Percentiles rank a stretch among this genome's conserved stretches.
phyloP scores from a whole-genome alignment of 768 basidiomycete species.

The Xerocomellus intermedius region DNA sequence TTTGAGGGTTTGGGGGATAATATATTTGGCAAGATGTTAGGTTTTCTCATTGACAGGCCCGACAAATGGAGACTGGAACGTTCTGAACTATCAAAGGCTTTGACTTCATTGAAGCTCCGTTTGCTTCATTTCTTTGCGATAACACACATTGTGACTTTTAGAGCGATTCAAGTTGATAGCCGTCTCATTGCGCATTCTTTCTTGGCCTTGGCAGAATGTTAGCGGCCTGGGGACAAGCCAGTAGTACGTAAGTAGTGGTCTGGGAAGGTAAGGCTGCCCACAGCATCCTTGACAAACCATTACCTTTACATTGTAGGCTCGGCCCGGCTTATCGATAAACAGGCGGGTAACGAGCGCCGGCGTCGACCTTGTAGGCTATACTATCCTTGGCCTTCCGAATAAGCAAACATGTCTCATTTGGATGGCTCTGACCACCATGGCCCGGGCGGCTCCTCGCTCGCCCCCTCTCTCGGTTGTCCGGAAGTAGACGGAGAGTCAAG shows the following conservation, averaged over 20 bases:
- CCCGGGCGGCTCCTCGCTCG: conserved; percentile 68
- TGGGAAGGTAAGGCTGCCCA: not conserved
- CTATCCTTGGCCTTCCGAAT: not conserved
- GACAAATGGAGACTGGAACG: not conserved
- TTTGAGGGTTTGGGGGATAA: not conserved
- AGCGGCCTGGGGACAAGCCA: not conserved
- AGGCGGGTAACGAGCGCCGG: not conserved
- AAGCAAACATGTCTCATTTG: conserved; percentile 13
- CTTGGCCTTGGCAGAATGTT: conserved; percentile 4
- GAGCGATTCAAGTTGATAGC: not conserved
- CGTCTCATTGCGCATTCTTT: not conserved
- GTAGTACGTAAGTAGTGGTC: conserved; percentile 12
- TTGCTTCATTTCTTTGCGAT: not conserved
- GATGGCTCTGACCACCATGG: conserved; percentile 84
- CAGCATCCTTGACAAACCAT: not conserved
- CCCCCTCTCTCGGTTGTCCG: conserved; percentile 38
- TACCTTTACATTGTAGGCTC: not conserved
- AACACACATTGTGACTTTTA: not conserved
- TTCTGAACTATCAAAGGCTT: not conserved
- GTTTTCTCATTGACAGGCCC: not conserved
- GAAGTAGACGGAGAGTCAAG: conserved; percentile 17
- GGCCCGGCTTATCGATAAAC: conserved; percentile 1
- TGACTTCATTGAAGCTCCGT: too few species aligned
- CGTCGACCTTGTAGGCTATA: not conserved
- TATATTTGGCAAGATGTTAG: not conserved